Evolutionary conservation across 257 asterid genomes (phyloP).

Genomic region (Primulina huaijiensis): DNA sequence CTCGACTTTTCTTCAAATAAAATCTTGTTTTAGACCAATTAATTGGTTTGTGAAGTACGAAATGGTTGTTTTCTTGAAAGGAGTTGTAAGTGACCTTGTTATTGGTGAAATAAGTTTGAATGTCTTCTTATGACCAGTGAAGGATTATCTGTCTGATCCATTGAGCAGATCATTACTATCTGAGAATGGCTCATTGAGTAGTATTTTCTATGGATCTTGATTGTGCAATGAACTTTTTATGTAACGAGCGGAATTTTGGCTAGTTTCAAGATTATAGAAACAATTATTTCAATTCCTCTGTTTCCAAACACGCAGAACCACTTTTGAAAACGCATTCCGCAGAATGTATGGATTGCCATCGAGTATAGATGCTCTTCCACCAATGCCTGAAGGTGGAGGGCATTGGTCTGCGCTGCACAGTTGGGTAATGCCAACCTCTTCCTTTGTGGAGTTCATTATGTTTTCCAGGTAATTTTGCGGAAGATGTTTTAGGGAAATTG

Average conservation of each 20-base stretch:
- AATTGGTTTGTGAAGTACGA: slow-evolving; percentile 10
- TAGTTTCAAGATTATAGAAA: slow-evolving; percentile 10
- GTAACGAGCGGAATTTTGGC: slow-evolving; percentile 8
- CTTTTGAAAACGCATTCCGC: slow-evolving; percentile 79
- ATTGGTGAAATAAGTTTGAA: neutral
- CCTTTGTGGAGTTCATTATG: slow-evolving; percentile 90
- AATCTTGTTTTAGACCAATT: neutral
- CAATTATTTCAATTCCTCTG: slow-evolving; percentile 13
- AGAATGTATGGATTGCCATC: slow-evolving; percentile 84
- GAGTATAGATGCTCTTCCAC: slow-evolving; percentile 84
- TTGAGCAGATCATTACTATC: slow-evolving; percentile 3
- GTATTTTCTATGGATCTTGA: slow-evolving; percentile 5
- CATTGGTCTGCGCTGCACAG: slow-evolving; percentile 86
- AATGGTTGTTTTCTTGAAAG: neutral
- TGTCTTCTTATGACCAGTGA: neutral
- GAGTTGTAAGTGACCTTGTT: slow-evolving; percentile 8
- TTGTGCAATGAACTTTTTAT: slow-evolving; percentile 9
- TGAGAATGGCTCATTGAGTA: slow-evolving; percentile 1
- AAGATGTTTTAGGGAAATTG: neutral
- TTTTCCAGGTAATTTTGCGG: slow-evolving; percentile 64
- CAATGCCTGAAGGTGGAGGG: slow-evolving; percentile 97
- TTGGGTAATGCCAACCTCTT: slow-evolving; percentile 99
- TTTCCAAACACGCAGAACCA: slow-evolving; percentile 48
- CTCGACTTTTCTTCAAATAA: neutral
- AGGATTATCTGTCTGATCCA: neutral